Base-by-base conservation (phyloP, 345 rosid genomes). In the Lepidium sativum region DNA sequence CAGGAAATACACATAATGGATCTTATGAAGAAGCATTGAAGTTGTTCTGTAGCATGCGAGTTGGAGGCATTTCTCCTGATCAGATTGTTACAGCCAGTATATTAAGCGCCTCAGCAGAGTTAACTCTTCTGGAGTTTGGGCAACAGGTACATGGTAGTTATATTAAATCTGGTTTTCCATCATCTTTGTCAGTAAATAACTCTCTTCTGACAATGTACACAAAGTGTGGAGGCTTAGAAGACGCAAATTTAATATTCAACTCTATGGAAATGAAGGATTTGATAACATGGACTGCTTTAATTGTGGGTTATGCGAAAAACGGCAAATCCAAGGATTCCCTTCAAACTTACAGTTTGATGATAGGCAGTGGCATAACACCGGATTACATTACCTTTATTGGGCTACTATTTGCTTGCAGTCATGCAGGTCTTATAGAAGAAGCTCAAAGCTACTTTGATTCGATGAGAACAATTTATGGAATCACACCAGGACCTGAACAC, bases 331-430 rank as follows among this genome's bases (percentile, higher is more conserved):
- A 76, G 60, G 83, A 84, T 50, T 80, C 98, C 0, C 60, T 89
- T 25, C 45, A 61, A 6, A 74, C 79, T 27, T 92, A 89, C 54
- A 74, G 78, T 54, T 54, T 67, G 70, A 92, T 92, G 98, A 68
- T 89, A 48, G 80, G 68, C 11, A 65, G 68, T 47, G 92, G 92
- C 9, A 68, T 70, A 70, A 79, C 69, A 61, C 97, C 98, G 2
- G 96, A 92, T 69, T 86, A 63, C 71, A 63, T 92, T 16, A 82
- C 96, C 47, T 92, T 89, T 62, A 81, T 92, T 10, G 98, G 98
- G 49, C 50, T 92, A 79, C 70, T 89, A 70, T 92, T 92, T 69
- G 91, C 97, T 65, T 89, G 98, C 71, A 87, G 97, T 74, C 98
- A 92, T 75, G 82, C 85, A 0, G 97, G 92, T 69, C 84, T 84